Evolutionary conservation across 352 stramenopile species (phyloP).

Genomic region (Phytophthora europaea): DNA sequence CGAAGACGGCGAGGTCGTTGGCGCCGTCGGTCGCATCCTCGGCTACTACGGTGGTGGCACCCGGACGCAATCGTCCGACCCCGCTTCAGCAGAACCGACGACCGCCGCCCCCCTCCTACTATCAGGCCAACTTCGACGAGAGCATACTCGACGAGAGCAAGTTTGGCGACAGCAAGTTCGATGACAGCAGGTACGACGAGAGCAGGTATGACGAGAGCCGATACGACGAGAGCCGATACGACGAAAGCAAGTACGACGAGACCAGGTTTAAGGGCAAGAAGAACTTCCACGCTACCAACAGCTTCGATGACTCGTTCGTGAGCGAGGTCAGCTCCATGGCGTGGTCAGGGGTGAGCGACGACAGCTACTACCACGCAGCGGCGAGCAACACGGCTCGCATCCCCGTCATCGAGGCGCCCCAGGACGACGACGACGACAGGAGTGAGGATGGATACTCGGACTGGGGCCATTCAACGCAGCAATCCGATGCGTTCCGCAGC

Average conservation of each 20-base stretch:
- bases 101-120: conserved; percentile 32
- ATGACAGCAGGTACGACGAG: conserved; percentile 29
- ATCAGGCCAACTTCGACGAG: conserved; percentile 21
- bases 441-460: conserved; percentile 38
- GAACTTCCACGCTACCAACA: conserved; percentile 20
- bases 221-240: conserved; percentile 28
- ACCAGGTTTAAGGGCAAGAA: conserved; percentile 20
- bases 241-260: conserved; percentile 30
- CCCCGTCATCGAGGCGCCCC: conserved; percentile 35
- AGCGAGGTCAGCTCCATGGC: conserved; percentile 45
- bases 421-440: conserved; percentile 37
- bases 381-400: conserved; percentile 38
- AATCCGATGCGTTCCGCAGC: conserved; percentile 33
- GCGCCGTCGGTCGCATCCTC: conserved; percentile 41
- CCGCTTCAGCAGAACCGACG: conserved; percentile 38
- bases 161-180: conserved; percentile 9
- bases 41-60: conserved; percentile 34
- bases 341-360: conserved; percentile 40
- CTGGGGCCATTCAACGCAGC: conserved; percentile 40
- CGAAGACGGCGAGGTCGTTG: conserved; percentile 40
- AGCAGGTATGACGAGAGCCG: conserved; percentile 17
- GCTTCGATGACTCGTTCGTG: conserved; percentile 40
- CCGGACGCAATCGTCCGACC: conserved; percentile 43
- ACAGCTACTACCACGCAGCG: conserved; percentile 43
- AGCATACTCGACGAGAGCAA: conserved; percentile 22